Conservation (phyloP, 495 filamentous ascomycete genomes). For the Talaromyces adpressus region DNA sequence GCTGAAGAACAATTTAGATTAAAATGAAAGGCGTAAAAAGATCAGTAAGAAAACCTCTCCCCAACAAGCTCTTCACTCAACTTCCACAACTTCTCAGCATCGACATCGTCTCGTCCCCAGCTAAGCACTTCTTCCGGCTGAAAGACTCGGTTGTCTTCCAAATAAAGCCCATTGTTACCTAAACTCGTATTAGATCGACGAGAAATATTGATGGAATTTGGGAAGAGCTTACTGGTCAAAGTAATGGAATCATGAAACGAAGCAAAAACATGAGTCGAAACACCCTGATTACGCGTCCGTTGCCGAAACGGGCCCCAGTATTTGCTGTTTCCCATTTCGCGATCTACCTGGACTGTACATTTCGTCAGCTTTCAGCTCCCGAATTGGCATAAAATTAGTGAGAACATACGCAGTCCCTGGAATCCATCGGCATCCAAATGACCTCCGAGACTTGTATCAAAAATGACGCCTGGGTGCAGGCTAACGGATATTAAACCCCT, state of each 20-base stretch:
- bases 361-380: not conserved
- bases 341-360: slow-evolving; percentile 11
- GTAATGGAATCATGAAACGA: slow-evolving; percentile 42
- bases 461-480: slow-evolving; percentile 38
- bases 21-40: not conserved
- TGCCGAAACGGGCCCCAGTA: slow-evolving; percentile 23
- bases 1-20: not conserved
- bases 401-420: slow-evolving; percentile 10
- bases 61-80: slow-evolving; percentile 11
- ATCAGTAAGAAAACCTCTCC: slow-evolving; percentile 6
- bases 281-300: slow-evolving; percentile 46
- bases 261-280: slow-evolving; percentile 50
- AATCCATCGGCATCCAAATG: slow-evolving; percentile 22
- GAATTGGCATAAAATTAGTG: too few species aligned
- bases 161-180: slow-evolving; percentile 29
- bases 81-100: slow-evolving; percentile 31
- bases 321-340: slow-evolving; percentile 15
- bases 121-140: slow-evolving; percentile 26
- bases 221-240: slow-evolving; percentile 29
- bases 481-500: slow-evolving; percentile 26
- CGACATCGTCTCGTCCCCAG: slow-evolving; percentile 29
- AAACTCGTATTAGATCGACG: not conserved
- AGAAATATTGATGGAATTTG: not conserved
- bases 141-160: slow-evolving; percentile 30
- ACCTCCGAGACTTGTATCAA: slow-evolving; percentile 17